Conservation (phyloP, 73 alveolate genomes). For the Paramecium caudatum region DNA sequence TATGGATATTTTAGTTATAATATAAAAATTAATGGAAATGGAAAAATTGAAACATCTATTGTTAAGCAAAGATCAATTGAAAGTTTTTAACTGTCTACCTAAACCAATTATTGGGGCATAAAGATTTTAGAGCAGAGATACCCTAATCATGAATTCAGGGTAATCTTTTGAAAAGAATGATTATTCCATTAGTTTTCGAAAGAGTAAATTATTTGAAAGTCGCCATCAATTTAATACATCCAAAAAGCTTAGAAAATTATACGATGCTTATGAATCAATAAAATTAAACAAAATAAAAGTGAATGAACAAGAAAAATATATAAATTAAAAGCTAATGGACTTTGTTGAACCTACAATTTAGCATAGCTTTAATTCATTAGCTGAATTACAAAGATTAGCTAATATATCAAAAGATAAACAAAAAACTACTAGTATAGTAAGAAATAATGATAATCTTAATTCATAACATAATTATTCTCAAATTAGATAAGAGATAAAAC, state of each 20-base stretch:
- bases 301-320: not conserved
- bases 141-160: not conserved
- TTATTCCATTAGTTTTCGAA: not conserved
- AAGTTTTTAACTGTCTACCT: conserved; percentile 67
- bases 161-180: not conserved
- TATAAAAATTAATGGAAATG: conserved; percentile 68
- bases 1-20: conserved; percentile 68
- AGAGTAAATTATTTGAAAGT: conserved; percentile 5
- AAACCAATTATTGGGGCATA: conserved; percentile 55
- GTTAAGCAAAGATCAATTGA: conserved; percentile 35
- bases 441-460: no score
- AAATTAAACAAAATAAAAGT: not conserved
- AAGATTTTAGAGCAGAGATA: not conserved
- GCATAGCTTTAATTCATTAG: conserved; percentile 34
- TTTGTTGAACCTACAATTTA: conserved; percentile 30
- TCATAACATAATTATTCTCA: not conserved
- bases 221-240: not conserved
- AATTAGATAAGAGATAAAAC: not conserved
- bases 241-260: not conserved
- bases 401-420: not conserved
- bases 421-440: no score
- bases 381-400: conserved; percentile 13
- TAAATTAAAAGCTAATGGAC: conserved; percentile 35
- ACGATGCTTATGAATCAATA: conserved; percentile 43
- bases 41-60: conserved; percentile 67